phyloP scores from a whole-genome alignment of 768 basidiomycete genomes.

The Sporobolomyces phaffii region DNA sequence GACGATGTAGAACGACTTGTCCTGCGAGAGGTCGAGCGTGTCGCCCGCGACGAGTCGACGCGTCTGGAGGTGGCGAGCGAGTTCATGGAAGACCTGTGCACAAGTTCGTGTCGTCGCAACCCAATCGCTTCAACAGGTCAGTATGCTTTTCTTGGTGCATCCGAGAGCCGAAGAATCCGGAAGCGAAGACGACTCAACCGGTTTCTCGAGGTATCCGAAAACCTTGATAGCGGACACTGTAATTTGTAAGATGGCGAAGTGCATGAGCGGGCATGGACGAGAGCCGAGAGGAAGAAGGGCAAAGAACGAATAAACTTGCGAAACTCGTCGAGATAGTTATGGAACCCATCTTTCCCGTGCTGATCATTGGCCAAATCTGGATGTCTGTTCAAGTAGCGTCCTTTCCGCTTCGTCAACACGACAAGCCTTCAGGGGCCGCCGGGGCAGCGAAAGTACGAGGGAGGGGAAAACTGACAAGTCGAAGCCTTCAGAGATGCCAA shows the following conservation, averaged over 20 bases:
- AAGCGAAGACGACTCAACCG: constrained; percentile 55
- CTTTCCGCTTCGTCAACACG: constrained; percentile 51
- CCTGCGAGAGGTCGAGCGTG: constrained; percentile 78
- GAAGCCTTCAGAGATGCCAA: constrained; percentile 35
- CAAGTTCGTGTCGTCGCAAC: neutral
- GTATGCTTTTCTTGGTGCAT: too few relatives aligned
- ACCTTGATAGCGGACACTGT: constrained; percentile 78
- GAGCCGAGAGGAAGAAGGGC: neutral
- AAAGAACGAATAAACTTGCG: constrained; percentile 46
- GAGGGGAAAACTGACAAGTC: constrained; percentile 51
- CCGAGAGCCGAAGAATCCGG: neutral
- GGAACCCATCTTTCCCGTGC: constrained; percentile 62
- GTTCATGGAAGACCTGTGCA: constrained; percentile 88
- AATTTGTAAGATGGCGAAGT: too few relatives aligned
- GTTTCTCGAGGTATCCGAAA: constrained; percentile 96
- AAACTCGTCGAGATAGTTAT: constrained; percentile 96
- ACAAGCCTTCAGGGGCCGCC: neutral
- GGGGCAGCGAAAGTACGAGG: too few relatives aligned
- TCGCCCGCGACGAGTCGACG: constrained; percentile 92
- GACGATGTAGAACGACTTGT: constrained; percentile 96
- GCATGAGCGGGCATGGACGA: neutral
- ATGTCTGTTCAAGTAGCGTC: constrained; percentile 49
- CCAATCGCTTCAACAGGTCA: too few relatives aligned
- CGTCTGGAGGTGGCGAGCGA: constrained; percentile 91
- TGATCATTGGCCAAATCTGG: constrained; percentile 73